These are phyloP conservation scores for Penicillium lividum DNA, from an alignment of 495 filamentous ascomycete genomes.

Conservation along the genomic window DNA sequence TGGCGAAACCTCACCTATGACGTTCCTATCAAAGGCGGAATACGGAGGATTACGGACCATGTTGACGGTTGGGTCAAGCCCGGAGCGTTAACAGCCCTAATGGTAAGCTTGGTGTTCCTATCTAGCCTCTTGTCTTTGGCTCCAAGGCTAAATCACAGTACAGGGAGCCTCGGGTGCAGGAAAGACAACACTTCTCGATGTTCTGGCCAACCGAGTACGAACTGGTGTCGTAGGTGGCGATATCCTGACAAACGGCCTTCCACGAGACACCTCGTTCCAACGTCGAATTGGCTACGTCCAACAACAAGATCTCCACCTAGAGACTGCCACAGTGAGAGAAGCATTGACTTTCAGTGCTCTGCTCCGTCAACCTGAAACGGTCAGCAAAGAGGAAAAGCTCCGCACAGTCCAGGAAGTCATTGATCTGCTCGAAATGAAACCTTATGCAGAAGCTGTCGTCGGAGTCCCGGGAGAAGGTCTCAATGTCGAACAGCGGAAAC, in stretches of 20 bases:
- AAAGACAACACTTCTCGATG: constrained; percentile 56
- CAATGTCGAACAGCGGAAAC: constrained; percentile 84
- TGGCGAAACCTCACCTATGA: constrained; percentile 75
- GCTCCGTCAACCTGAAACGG: constrained; percentile 74
- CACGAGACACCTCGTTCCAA: constrained; percentile 74
- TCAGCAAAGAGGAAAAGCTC: constrained; percentile 73
- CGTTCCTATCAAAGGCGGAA: constrained; percentile 59
- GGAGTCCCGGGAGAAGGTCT: constrained; percentile 83
- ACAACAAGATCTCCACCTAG: constrained; percentile 87
- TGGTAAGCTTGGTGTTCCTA: constrained; percentile 24
- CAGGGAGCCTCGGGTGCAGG: constrained; percentile 55
- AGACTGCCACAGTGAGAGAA: constrained; percentile 78
- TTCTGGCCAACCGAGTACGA: constrained; percentile 46
- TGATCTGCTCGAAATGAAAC: constrained; percentile 79
- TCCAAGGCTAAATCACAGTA: neutral
- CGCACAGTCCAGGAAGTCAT: constrained; percentile 91
- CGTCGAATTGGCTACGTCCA: constrained; percentile 91
- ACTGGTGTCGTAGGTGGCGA: constrained; percentile 53
- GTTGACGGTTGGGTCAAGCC: constrained; percentile 68
- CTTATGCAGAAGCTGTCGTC: constrained; percentile 82
- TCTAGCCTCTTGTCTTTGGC: neutral
- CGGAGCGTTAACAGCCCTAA: constrained; percentile 65
- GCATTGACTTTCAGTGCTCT: constrained; percentile 83
- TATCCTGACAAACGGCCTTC: constrained; percentile 52
- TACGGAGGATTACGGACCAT: constrained; percentile 58